Percentiles rank a stretch among this genome's conserved stretches.
Evolutionary conservation across 331 rosid species (phyloP).

Genomic region (Dryas integrifolia): DNA sequence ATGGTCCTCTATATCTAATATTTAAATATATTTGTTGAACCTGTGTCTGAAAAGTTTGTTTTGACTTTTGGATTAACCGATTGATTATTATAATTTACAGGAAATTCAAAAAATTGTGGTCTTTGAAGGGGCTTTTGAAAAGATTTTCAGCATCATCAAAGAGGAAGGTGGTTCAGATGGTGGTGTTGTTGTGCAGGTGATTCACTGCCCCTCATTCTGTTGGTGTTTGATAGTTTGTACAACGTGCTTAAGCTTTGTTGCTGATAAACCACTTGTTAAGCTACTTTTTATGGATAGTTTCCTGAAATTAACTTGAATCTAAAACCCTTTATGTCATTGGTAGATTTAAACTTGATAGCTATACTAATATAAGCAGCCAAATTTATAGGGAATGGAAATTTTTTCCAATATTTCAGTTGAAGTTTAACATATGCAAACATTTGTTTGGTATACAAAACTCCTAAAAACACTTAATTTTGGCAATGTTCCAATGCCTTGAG

Average conservation of each 20-base stretch:
- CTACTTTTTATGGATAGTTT: neutral
- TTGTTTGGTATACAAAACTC: neutral
- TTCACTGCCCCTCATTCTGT: slow-evolving; percentile 20
- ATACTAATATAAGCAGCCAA: neutral
- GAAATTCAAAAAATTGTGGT: slow-evolving; percentile 89
- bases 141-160: slow-evolving; percentile 78
- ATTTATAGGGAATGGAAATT: neutral
- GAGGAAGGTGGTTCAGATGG: slow-evolving; percentile 97
- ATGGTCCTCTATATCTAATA: slow-evolving; percentile 15
- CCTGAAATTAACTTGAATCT: neutral
- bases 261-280: neutral
- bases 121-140: slow-evolving; percentile 94
- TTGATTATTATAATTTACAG: slow-evolving; percentile 27
- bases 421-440: neutral
- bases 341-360: neutral
- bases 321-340: neutral
- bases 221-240: slow-evolving; percentile 7
- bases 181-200: slow-evolving; percentile 87
- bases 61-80: slow-evolving; percentile 3
- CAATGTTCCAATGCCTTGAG: neutral
- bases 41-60: slow-evolving; percentile 27
- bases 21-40: slow-evolving; percentile 32
- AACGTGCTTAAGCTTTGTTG: slow-evolving; percentile 19
- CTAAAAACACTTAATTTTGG: neutral
- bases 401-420: neutral